Evolutionary conservation across 495 filamentous ascomycete genomes (phyloP), one percentile per base, ranked within the genome.

Genomic region (Aspergillus mulundensis): DNA sequence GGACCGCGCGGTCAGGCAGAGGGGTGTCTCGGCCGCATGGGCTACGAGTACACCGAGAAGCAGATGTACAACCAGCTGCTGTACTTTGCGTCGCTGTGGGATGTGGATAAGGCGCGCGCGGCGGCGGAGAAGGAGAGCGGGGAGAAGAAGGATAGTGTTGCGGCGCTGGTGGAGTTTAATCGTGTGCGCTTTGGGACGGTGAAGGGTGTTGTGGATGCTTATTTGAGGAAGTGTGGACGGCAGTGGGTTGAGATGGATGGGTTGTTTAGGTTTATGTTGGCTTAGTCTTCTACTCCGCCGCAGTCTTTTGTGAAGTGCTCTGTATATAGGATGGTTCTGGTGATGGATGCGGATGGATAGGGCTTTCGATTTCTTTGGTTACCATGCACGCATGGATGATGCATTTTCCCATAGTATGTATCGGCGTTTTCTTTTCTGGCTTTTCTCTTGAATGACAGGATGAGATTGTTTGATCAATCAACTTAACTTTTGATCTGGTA

Each of bases 241-340:
- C 88, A 88, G 72, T 97, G 91, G 91, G 94, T 98, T 52, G 89
- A 89, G 54, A 98, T 97, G 94, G 91, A 93, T 71, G 84, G 77
- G 66, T 74, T 98, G 56, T 98, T 97, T 79, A 79, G 74, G 49
- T 89, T 87, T 74, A 85, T 84, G 68, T 60, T 80, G 55, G 66
- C 66, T 21, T 53, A 40, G 44, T 8, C 44, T 41, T 20, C 7
- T n/a, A n/a, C n/a, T 44, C 23, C 19, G n/a, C 6, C 34, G n/a
- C 12, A 38, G 14, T n/a, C 5, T 28, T 28, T 19, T 23, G 7
- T 44, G 42, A 3, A 23, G 3, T 46, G 20, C 42, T 53, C 50
- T 64, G 58, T 64, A 59, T 56, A 61, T 61, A 59, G 21, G 1
- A n/a, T 48, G 38, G 25, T 48, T 6, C 21, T 16, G 20, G n/a